Base-by-base conservation (phyloP, 2,329 filamentous ascomycete species). In the Ophiostoma montium region DNA sequence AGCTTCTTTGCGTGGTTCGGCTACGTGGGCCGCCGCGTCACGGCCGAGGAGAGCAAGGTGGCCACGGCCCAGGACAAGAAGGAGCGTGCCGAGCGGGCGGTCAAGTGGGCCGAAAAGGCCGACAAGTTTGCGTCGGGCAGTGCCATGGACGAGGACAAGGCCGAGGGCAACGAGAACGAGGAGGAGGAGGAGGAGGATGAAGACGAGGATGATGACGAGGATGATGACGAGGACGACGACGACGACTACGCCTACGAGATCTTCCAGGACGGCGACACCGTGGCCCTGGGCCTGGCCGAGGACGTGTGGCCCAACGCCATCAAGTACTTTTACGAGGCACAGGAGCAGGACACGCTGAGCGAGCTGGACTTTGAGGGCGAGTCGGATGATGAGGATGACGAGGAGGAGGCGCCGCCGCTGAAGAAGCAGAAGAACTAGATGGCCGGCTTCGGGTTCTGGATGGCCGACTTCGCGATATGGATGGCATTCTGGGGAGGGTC, bases 1-100 rank as follows among this genome's bases (percentile, higher is more conserved):
- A 88, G 82, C 67, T 95, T 95, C 74, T 95, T 95, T 63, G 78
- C 80, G 51, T 92, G 83, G 76, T 95, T 95, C 63, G 86, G 83
- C 48, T 95, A 82, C 69, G 78, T 74, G 54, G 86, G 79, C 55
- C 70, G 76, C 55, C 77, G 76, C 59, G 69, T 95, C 57, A 77
- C 75, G 43, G 82, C 78, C 2, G 83, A 86, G 65, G 84, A 94
- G 72, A 82, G 76, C 57, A 68, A 68, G 56, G 68, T 74, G 53
- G 82, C 80, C 7, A 65, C 63, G 21, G 75, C 78, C 65, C 8
- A 32, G 9, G 42, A 44, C 42, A 18, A 13, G 10, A 71, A 78
- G 58, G 76, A 83, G 57, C 65, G 71, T 46, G 49, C 46, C 4
- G 50, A 35, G 9, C 54, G 54, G 5, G 36, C 27, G 2, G 36